Evolutionary conservation across 2,329 filamentous ascomycete genomes (phyloP).

Genomic region (Paraphaeosphaeria minitans): DNA sequence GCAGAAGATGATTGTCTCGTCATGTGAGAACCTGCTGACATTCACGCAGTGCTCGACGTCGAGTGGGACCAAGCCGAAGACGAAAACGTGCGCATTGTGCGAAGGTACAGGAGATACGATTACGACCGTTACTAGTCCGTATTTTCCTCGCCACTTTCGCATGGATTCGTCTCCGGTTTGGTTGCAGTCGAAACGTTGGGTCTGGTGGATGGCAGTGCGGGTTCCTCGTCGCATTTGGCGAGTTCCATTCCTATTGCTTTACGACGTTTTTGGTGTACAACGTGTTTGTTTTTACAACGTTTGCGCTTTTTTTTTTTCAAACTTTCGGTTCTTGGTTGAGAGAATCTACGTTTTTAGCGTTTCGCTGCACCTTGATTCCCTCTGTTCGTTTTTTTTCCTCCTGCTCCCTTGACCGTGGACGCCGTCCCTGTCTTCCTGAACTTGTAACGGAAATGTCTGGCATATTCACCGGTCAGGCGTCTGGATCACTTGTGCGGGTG

Average conservation of each 20-base stretch:
- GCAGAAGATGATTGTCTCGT: conserved; percentile 14
- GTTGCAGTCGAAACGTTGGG: conserved; percentile 2
- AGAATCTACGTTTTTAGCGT: conserved; percentile 30
- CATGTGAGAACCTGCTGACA: conserved; percentile 16
- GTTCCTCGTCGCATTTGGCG: not conserved
- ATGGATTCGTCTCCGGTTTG: not conserved
- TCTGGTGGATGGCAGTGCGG: not conserved
- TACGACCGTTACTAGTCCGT: conserved; percentile 4
- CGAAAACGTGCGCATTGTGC: conserved; percentile 13
- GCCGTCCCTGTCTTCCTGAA: not conserved
- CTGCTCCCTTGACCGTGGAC: conserved; percentile 7
- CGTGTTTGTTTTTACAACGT: too few species aligned
- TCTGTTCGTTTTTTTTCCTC: conserved; percentile 3
- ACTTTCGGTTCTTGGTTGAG: conserved; percentile 31
- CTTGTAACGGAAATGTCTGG: conserved; percentile 3
- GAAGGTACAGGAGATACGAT: conserved; percentile 13
- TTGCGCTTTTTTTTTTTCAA: conserved; percentile 19
- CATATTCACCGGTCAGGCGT: conserved; percentile 13
- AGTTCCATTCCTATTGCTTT: not conserved
- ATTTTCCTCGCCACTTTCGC: not conserved
- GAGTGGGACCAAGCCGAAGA: conserved; percentile 13
- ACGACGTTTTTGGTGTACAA: too few species aligned
- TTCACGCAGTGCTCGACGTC: conserved; percentile 14
- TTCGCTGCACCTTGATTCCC: conserved; percentile 8
- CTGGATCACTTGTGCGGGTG: conserved; percentile 4